A percentile compares a stretch with the other conserved stretches of the same genome.
Conservation (phyloP, 345 rosid species). For the Fremontodendron californicum region DNA sequence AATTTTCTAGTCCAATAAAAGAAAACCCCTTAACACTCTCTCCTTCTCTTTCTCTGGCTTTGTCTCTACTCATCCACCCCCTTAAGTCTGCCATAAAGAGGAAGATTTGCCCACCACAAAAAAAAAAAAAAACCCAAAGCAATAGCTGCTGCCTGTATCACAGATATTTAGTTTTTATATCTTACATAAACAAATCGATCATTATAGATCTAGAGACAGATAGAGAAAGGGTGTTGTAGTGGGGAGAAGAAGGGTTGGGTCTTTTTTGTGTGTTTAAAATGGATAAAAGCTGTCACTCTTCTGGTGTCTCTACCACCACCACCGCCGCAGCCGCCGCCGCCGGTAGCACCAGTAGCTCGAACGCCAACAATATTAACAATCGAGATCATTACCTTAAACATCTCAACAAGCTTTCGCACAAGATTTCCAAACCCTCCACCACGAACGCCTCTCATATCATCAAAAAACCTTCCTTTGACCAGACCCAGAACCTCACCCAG, state of each 20-base stretch:
- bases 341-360: slow-evolving; percentile 13
- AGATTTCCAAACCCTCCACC: slow-evolving; percentile 55
- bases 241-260: background rate
- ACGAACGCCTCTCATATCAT: slow-evolving; percentile 19
- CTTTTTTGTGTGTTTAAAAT: slow-evolving; percentile 5
- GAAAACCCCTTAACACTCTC: background rate
- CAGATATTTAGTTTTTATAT: background rate
- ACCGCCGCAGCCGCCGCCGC: slow-evolving; percentile 24
- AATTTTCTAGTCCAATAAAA: background rate
- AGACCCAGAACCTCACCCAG: slow-evolving; percentile 1
- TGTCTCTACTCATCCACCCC: slow-evolving; percentile 21
- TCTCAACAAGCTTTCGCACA: slow-evolving; percentile 81
- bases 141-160: slow-evolving; percentile 1
- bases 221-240: background rate
- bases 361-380: slow-evolving; percentile 20
- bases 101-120: slow-evolving; percentile 6
- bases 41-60: background rate
- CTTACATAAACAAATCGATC: background rate
- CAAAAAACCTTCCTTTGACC: slow-evolving; percentile 42
- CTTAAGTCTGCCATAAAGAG: slow-evolving; percentile 3
- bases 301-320: slow-evolving; percentile 41
- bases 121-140: background rate
- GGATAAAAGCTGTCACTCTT: slow-evolving; percentile 60
- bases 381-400: slow-evolving; percentile 54
- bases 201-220: slow-evolving; percentile 18